Evolutionary conservation across 148 eudicot species (phyloP).

Genomic region (Amaranthus hypochondriacus): DNA sequence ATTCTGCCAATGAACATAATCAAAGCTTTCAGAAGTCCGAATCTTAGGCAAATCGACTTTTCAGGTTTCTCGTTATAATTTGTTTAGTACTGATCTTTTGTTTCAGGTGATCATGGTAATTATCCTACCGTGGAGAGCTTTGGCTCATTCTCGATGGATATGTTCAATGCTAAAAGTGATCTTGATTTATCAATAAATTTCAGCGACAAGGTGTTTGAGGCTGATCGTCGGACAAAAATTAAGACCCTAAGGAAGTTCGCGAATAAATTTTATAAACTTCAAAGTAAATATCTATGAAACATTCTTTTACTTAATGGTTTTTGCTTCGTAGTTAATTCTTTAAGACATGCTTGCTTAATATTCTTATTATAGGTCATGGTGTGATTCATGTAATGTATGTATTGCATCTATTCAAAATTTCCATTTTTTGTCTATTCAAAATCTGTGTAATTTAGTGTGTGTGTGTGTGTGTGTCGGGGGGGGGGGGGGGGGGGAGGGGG

Average conservation of each 20-base stretch:
- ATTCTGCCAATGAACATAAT: too few relatives aligned
- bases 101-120: slow-evolving; percentile 43
- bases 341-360: neutral
- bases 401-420: neutral
- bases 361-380: neutral
- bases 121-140: slow-evolving; percentile 70
- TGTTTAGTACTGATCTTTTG: neutral
- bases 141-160: slow-evolving; percentile 86
- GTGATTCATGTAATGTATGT: neutral
- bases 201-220: slow-evolving; percentile 22
- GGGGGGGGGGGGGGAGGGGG: too few relatives aligned
- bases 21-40: too few relatives aligned
- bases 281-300: slow-evolving; percentile 43
- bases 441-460: too few relatives aligned
- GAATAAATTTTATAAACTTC: slow-evolving; percentile 49
- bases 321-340: neutral
- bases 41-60: too few relatives aligned
- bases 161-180: slow-evolving; percentile 75
- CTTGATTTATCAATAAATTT: slow-evolving; percentile 88
- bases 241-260: slow-evolving; percentile 61
- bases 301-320: slow-evolving; percentile 6
- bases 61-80: neutral
- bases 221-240: slow-evolving; percentile 48
- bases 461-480: too few relatives aligned
- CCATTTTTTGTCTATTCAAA: too few relatives aligned